Evolutionary conservation across 179 eudicot genomes (phyloP), one percentile per base, ranked within the genome.

Genomic region (Silene coronaria): DNA sequence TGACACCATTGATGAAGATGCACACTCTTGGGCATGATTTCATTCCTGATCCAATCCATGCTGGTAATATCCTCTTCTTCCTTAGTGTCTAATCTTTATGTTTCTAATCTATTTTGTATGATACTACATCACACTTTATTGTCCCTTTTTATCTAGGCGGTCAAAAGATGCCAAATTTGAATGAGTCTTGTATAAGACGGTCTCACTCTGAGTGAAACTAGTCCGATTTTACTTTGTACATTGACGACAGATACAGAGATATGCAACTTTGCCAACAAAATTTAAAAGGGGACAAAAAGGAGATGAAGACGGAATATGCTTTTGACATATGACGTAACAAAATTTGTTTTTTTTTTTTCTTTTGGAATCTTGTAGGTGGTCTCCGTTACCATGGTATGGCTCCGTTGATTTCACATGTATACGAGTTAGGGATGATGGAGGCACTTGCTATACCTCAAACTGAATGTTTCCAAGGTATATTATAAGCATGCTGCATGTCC

Each of bases 1-100:
- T 95, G 91, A 95, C 99, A 22, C 99, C 99, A 0, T 74, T 95
- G 73, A 85, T 95, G 91, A 95, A 95, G 89, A 95, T 95, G 99
- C 99, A 95, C 69, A 95, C 99, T 3, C 96, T 95, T 71, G 99
- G 99, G 57, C 99, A 92, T 79, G 97, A 90, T 73, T 95, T 95
- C 71, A 85, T 95, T 75, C 99, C 99, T 0, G 99, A 95, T 75
- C 99, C 99, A 23, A 95, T 95, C 63, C 99, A 95, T 81, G 89
- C 99, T 58, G 99, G 99, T 94, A 79, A n/a, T 48, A 4, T 77
- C 72, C 58, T 21, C 2, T n/a, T 61, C 38, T 53, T 53, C 58
- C 19, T 53, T 53, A 53, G 48, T 13, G 14, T 42, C 45, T 42
- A 42, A 42, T 42, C 48, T 38, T 42, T 42, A 9, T 42, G 10